Percentiles rank a stretch among this genome's conserved stretches.
These are phyloP conservation scores for Metarhizium album DNA, from an alignment of 2,329 filamentous ascomycete species.

Conservation along the genomic window DNA sequence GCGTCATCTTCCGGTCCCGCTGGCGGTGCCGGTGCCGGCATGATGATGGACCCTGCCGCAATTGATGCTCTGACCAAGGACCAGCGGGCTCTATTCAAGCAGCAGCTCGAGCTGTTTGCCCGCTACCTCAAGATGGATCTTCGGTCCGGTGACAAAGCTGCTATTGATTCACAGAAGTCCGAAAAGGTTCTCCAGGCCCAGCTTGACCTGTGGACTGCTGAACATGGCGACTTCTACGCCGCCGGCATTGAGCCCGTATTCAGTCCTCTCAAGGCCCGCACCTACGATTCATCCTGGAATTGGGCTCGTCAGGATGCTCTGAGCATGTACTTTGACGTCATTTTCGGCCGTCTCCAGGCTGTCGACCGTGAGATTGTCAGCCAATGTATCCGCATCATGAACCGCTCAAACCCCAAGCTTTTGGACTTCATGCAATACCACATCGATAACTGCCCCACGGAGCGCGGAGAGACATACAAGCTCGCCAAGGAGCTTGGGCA, in stretches of 20 bases:
- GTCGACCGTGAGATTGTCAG: constrained; percentile 97
- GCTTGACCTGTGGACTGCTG: constrained; percentile 85
- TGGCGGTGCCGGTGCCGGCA: constrained; percentile 63
- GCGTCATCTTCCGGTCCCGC: constrained; percentile 64
- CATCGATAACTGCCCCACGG: constrained; percentile 95
- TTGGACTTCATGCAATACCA: constrained; percentile 99
- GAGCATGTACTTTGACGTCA: constrained; percentile 98
- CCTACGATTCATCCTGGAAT: constrained; percentile 98
- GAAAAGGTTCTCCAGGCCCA: constrained; percentile 83
- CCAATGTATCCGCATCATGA: constrained; percentile 98
- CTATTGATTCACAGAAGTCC: constrained; percentile 73
- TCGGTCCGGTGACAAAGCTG: constrained; percentile 90
- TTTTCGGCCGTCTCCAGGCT: constrained; percentile 85
- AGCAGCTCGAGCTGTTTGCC: constrained; percentile 90
- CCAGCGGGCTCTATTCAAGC: constrained; percentile 91
- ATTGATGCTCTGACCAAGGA: constrained; percentile 96
- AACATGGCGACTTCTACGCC: constrained; percentile 95
- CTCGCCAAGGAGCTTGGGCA: constrained; percentile 91
- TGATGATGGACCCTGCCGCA: constrained; percentile 99
- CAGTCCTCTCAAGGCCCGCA: constrained; percentile 82
- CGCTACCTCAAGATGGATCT: constrained; percentile 96
- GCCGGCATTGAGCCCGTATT: constrained; percentile 90
- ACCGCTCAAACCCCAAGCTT: constrained; percentile 88
- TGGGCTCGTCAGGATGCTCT: constrained; percentile 97
- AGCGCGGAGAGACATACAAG: constrained; percentile 93